Base-by-base conservation (phyloP, 1,284 basidiomycete species). In the Cryptococcus maquisensis region DNA sequence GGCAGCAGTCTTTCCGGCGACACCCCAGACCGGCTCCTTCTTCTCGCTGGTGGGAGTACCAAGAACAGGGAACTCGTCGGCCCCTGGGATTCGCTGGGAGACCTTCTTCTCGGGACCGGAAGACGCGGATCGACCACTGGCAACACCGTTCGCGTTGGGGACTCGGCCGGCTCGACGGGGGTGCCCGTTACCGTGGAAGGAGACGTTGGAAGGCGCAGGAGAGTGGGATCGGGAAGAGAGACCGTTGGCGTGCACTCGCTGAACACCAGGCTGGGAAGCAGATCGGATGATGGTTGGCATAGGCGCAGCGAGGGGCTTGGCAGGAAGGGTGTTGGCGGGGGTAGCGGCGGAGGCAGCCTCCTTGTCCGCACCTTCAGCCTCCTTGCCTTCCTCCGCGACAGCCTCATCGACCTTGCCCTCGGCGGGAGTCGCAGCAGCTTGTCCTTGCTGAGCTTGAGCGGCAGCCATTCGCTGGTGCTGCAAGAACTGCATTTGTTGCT, bases 11-110 rank as follows among this genome's bases (percentile, higher is more conserved):
- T 75, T 75, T 13, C 67, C 67, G 35, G 24, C 40, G n/a, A 24
- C 39, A 12, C 37, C 42, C 59, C 63, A 64, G 43, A 56, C 55
- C n/a, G 60, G 55, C 60, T 68, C 66, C 26, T 65, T 64, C 55
- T 61, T 62, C 62, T 63, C 64, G 40, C 40, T 52, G 15, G 56
- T 52, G 16, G 64, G 61, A 1, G 64, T 62, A 20, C 70, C 71
- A 3, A 77, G 63, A 28, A 71, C 74, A 13, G 76, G 76, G 68
- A 77, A 77, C 50, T 77, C 76, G 56, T 75, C 73, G 12, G 74
- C 73, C 43, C 65, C 60, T 16, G 76, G 76, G 7, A 77, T 63
- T 38, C 74, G 64, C 63, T 77, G 75, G 36, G 47, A 24, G 41
- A 52, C 55, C 18, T 60, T 54, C 13, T 46, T 49, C 26, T 49